Evolutionary conservation across 176 grass and related monocot genomes (phyloP).

Genomic region (Panicum miliaceum): DNA sequence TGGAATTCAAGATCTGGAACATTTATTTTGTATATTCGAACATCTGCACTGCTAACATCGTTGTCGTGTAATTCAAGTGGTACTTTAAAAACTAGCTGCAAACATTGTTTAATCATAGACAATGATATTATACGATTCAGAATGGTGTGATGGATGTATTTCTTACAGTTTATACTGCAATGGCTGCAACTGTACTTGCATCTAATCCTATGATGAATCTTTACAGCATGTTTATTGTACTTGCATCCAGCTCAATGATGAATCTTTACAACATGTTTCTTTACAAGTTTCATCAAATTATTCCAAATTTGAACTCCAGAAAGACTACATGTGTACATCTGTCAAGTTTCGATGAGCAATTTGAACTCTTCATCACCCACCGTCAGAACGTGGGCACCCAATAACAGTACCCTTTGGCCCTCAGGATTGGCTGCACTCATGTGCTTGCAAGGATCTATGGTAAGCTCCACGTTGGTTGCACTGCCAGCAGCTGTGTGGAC

Average conservation of each 20-base stretch:
- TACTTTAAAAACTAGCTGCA: neutral
- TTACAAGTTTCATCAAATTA: constrained; percentile 31
- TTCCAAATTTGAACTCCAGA: neutral
- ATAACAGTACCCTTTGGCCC: constrained; percentile 55
- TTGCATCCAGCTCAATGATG: neutral
- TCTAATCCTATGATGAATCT: constrained; percentile 3
- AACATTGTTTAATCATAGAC: neutral
- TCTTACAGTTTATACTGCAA: neutral
- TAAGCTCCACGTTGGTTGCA: constrained; percentile 52
- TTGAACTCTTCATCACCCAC: constrained; percentile 73
- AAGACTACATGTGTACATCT: neutral
- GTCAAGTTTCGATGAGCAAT: constrained; percentile 58
- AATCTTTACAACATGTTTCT: constrained; percentile 20
- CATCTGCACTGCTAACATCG: neutral
- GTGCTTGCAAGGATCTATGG: constrained; percentile 69
- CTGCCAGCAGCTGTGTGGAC: constrained; percentile 48
- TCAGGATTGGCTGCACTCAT: constrained; percentile 61
- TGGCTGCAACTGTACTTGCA: constrained; percentile 7
- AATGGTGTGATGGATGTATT: neutral
- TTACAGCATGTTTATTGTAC: constrained; percentile 16
- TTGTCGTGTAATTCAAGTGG: neutral
- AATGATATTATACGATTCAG: too few relatives aligned
- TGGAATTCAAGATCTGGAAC: too few relatives aligned
- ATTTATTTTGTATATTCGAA: too few relatives aligned
- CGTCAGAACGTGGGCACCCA: constrained; percentile 64